Evolutionary conservation across 371 early-diverging fungal species (phyloP), one percentile per base, ranked within the genome.

Genomic region (Entomophthora muscae): DNA sequence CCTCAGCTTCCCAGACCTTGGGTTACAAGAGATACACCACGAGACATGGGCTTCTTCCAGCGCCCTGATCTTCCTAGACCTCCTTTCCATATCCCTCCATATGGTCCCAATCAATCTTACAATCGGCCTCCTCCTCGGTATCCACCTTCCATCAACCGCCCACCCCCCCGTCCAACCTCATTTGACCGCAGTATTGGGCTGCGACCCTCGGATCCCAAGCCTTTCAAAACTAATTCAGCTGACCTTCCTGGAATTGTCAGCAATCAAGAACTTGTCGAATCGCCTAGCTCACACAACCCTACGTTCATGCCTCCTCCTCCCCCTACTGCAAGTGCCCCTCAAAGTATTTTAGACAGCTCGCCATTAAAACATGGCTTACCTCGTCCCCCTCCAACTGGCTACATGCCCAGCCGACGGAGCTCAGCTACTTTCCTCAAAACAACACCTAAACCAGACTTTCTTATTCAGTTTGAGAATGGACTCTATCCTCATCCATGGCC

Each of bases 401-500:
- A n/a, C n/a, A n/a, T n/a, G n/a, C 3, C 55, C 3, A 55, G 10
- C 55, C 55, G 55, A 3, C 28, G 28, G 22, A n/a, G 28, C 55
- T 27, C 55, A 10, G 21, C 55, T 12, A 55, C 22, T 21, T 21
- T 21, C 22, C 55, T 27, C 22, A 55, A 24, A 55, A 3, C 55
- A 27, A 21, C 28, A 10, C 55, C 28, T 21, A 55, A 55, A 21
- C 55, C 55, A 21, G 55, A 55, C 12, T 55, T 55, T 26, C 55
- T 55, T 10, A 27, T 55, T 10, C 55, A 55, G 26, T 55, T 24
- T 21, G 55, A 55, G 55, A 12, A 3, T 5, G 55, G 28, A 12
- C 28, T 55, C 22, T 55, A 55, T 26, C 55, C 55, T 21, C 55
- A 55, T 21, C 55, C 55, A 3, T 55, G 55, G 55, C 55, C 55